Percentiles rank a stretch among this genome's conserved stretches.
Evolutionary conservation across 139 green algal species (phyloP).

Genomic region (Chlorella sp.): DNA sequence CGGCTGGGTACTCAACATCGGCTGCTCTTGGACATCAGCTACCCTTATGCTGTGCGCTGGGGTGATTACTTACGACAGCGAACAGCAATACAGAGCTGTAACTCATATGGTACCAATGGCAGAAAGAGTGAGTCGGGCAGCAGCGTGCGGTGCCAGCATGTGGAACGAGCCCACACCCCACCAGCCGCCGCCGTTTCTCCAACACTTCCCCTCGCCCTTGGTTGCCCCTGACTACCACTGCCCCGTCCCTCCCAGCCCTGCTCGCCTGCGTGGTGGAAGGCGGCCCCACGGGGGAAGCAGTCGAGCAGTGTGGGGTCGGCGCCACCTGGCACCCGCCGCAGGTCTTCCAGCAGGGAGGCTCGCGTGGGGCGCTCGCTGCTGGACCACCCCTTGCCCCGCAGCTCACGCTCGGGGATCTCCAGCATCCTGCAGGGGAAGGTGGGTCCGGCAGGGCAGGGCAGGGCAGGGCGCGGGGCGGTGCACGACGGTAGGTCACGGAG

Average conservation of each 20-base stretch:
- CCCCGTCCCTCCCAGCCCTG: too few species aligned
- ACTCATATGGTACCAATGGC: not conserved
- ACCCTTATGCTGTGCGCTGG: too few species aligned
- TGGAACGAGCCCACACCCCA: too few species aligned
- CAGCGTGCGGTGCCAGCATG: not conserved
- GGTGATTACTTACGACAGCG: too few species aligned
- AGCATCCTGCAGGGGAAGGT: constrained; percentile 24
- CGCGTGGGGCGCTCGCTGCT: constrained; percentile 8
- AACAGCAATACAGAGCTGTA: too few species aligned
- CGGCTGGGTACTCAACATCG: too few species aligned
- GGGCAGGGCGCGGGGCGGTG: not conserved
- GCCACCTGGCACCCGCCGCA: constrained; percentile 36
- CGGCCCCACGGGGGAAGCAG: constrained; percentile 66
- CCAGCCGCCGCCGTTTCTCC: not conserved
- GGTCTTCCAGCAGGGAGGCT: constrained; percentile 44
- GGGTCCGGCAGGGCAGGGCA: not conserved
- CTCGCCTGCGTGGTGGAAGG: constrained; percentile 82
- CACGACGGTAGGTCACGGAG: not conserved
- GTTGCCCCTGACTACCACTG: too few species aligned
- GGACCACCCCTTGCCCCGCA: not conserved
- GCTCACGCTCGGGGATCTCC: constrained; percentile 50
- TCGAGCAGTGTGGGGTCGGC: constrained; percentile 29
- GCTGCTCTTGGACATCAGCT: too few species aligned
- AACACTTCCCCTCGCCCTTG: not conserved
- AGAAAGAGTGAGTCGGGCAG: not conserved